Conservation (phyloP, 176 grass and related monocot genomes). For the Bolboschoenus planiculmis region DNA sequence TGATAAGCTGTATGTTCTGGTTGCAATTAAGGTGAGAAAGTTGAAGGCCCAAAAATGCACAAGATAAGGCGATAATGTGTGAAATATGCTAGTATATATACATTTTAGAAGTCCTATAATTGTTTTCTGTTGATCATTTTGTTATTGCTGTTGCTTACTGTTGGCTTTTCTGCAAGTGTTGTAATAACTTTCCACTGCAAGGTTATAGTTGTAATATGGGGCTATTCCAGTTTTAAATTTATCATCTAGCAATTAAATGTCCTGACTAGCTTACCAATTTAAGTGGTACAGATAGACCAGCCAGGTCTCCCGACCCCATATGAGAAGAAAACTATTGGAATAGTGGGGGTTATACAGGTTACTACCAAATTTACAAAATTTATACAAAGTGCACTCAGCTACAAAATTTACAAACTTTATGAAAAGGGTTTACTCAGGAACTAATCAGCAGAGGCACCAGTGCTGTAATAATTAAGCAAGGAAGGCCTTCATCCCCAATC, state of each 20-base stretch:
- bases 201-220: background rate
- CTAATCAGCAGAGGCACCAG: background rate
- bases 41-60: background rate
- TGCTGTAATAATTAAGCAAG: background rate
- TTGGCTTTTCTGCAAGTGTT: background rate
- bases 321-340: background rate
- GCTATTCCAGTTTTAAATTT: background rate
- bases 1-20: slow-evolving; percentile 21
- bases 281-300: background rate
- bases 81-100: background rate
- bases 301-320: background rate
- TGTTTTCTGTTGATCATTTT: background rate
- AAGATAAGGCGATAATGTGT: background rate
- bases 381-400: background rate
- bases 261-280: background rate
- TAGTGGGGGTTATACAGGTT: background rate
- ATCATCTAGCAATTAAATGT: background rate
- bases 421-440: background rate
- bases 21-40: background rate
- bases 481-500: background rate
- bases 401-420: background rate
- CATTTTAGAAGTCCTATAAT: background rate
- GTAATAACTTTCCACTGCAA: background rate
- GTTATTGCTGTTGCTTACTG: background rate
- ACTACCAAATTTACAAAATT: background rate